These are phyloP conservation scores for Hypsizygus ulmarius DNA, from an alignment of 1,284 basidiomycete genomes.

Conservation along the genomic window DNA sequence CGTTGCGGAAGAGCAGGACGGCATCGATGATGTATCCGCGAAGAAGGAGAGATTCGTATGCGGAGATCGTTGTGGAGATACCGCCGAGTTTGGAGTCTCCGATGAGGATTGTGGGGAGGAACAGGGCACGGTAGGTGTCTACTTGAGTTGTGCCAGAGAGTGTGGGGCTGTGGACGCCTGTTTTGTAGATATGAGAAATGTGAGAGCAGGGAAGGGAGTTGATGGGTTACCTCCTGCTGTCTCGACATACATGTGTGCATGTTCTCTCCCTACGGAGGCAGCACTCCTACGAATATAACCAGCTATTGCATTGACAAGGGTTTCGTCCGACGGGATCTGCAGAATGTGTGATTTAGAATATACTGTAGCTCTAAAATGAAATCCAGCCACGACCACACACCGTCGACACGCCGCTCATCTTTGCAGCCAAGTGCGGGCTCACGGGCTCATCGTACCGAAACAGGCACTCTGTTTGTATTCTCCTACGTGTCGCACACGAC, in stretches of 20 bases:
- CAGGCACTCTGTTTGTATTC: slow-evolving; percentile 70
- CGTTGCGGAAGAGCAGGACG: slow-evolving; percentile 85
- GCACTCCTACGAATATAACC: slow-evolving; percentile 59
- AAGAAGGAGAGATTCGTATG: slow-evolving; percentile 89
- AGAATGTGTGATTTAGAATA: slow-evolving; percentile 1
- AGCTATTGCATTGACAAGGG: slow-evolving; percentile 69
- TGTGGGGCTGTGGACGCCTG: slow-evolving; percentile 92
- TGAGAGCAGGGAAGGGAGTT: background rate
- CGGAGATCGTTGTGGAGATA: slow-evolving; percentile 91
- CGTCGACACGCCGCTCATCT: slow-evolving; percentile 41
- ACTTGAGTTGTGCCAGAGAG: slow-evolving; percentile 85
- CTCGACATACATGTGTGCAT: slow-evolving; percentile 81
- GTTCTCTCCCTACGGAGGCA: slow-evolving; percentile 16
- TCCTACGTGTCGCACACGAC: slow-evolving; percentile 21
- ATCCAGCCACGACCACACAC: slow-evolving; percentile 4
- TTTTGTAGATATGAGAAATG: background rate
- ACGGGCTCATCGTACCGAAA: slow-evolving; percentile 88
- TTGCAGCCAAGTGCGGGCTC: slow-evolving; percentile 88
- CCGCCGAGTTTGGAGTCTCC: slow-evolving; percentile 91
- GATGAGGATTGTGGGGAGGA: slow-evolving; percentile 85
- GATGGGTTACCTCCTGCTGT: slow-evolving; percentile 81
- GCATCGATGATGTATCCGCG: slow-evolving; percentile 89
- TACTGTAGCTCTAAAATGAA: background rate
- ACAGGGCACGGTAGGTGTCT: slow-evolving; percentile 81
- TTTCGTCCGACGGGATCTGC: slow-evolving; percentile 57